phyloP scores from a whole-genome alignment of 306 rosid genomes.

The Cicer bijugum region DNA sequence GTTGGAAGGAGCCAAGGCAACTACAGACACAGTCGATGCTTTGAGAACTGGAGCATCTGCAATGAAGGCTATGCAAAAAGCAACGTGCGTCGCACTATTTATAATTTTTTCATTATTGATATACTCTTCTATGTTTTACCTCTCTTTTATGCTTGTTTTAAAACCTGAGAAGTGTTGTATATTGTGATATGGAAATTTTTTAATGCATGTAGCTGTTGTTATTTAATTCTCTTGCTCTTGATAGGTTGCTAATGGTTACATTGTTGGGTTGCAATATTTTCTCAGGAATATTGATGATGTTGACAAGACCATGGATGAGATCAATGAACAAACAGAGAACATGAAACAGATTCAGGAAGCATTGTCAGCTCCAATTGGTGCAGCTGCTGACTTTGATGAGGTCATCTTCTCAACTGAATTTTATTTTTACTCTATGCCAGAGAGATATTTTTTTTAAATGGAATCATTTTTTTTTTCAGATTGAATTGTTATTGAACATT shows the following conservation, averaged over 20 bases:
- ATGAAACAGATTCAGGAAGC: constrained; percentile 98
- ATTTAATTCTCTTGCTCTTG: constrained; percentile 11
- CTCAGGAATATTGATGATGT: constrained; percentile 94
- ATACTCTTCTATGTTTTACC: background rate
- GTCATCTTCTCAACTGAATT: constrained; percentile 47
- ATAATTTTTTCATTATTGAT: constrained; percentile 15
- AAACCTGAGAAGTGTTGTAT: constrained; percentile 4
- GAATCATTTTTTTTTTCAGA: background rate
- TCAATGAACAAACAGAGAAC: constrained; percentile 95
- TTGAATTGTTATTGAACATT: constrained; percentile 23
- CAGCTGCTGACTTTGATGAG: constrained; percentile 93
- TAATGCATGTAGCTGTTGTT: constrained; percentile 12
- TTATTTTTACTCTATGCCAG: background rate
- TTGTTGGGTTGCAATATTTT: constrained; percentile 34
- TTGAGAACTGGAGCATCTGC: constrained; percentile 98
- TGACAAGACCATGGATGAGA: constrained; percentile 99
- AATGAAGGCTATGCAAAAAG: constrained; percentile 98
- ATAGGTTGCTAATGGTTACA: constrained; percentile 23
- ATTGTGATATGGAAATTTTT: background rate
- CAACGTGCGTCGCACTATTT: constrained; percentile 60
- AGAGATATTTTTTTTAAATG: background rate
- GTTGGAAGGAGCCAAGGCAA: constrained; percentile 99
- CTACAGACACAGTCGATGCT: constrained; percentile 98
- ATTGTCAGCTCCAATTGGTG: constrained; percentile 86
- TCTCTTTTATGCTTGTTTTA: constrained; percentile 25